Evolutionary conservation across 495 filamentous ascomycete species (phyloP).

Genomic region (Lophiostoma macrostomum): DNA sequence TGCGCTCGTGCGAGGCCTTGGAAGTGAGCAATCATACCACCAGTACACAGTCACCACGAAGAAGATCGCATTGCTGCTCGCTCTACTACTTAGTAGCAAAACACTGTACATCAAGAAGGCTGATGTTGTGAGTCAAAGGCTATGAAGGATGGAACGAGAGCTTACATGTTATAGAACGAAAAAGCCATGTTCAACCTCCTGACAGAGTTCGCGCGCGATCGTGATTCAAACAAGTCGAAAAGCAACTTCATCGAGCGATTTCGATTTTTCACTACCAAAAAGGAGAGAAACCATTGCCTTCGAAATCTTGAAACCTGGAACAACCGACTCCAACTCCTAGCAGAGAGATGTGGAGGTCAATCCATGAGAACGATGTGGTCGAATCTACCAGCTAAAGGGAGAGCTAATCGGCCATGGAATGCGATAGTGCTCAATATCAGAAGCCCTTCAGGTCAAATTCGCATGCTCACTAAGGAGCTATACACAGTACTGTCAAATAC

Average conservation of each 20-base stretch:
- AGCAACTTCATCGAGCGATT: conserved; percentile 1
- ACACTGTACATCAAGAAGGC: neutral
- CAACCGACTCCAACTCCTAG: neutral
- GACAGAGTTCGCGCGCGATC: neutral
- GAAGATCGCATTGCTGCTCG: neutral
- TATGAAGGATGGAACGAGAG: neutral
- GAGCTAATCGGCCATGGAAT: neutral
- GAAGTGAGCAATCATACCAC: no score
- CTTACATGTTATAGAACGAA: neutral
- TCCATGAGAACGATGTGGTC: neutral
- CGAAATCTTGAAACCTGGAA: neutral
- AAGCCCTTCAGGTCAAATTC: neutral
- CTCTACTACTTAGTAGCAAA: neutral
- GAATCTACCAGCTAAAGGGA: neutral
- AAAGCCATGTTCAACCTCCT: neutral
- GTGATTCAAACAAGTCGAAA: neutral
- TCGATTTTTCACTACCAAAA: neutral
- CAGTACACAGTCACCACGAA: neutral
- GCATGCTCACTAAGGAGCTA: neutral
- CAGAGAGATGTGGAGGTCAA: neutral
- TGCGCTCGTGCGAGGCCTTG: no score
- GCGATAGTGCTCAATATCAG: neutral
- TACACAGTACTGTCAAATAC: neutral
- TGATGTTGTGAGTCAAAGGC: neutral
- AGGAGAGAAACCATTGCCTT: neutral